Base-by-base conservation (phyloP, 306 rosid species). In the Potentilla sterilis region DNA sequence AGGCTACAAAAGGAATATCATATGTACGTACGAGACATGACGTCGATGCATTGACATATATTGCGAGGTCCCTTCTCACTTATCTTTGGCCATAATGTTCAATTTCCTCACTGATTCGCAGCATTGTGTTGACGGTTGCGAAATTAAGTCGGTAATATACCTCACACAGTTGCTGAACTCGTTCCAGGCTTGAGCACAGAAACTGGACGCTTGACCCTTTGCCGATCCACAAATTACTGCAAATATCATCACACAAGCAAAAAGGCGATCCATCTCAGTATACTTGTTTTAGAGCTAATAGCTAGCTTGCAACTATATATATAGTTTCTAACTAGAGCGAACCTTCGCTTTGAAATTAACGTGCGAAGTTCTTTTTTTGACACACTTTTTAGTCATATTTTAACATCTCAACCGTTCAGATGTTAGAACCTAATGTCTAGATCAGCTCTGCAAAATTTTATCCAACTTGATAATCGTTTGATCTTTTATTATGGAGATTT, bases 41-140 rank as follows among this genome's bases (percentile, higher is more conserved):
- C 74, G 34, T 70, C 46, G 8, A 48, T 70, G 44, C 74, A 70
- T 5, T 70, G 44, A 49, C 74, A 70, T 0, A 70, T 49, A 49
- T 48, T 10, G 14, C 43, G 28, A 47, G 74, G 46, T 49, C 21
- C 74, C 1, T 9, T 18, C 28, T 34, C 61, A 18, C 52, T 10
- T 10, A 49, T 24, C 19, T 70, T 48, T 49, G 61, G 62, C 61
- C 44, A 70, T 18, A 19, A 7, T 9, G 44, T 70, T 70, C 74
- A 70, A 70, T 34, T 4, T 70, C 61, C 10, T 18, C 15, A 70
- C 46, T 2, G 74, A 32, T 3, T 34, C 9, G 10, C 74, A 70
- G 5, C 62, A 70, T 22, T 32, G 1, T 1, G 3, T 1, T 1
- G 44, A 15, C 3, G 44, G 74, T 28, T 48, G 43, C 21, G 62